These are phyloP conservation scores for Candida piceae DNA, from an alignment of 805 yeast species.

Conservation along the genomic window DNA sequence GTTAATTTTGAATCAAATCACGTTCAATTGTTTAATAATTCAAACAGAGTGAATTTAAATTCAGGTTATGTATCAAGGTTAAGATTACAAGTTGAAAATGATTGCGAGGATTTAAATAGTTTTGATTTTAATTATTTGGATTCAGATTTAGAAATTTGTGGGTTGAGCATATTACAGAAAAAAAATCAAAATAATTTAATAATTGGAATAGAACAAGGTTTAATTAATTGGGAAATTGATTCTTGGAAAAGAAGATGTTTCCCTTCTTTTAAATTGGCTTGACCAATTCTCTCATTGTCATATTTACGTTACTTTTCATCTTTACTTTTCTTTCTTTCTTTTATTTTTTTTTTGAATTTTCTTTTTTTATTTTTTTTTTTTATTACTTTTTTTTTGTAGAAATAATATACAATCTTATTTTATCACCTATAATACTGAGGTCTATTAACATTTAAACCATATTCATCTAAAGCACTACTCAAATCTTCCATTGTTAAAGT, in stretches of 20 bases:
- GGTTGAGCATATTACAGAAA: constrained; percentile 50
- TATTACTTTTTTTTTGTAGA: no score
- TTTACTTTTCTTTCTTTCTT: neutral
- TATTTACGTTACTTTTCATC: neutral
- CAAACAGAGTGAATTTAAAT: no score
- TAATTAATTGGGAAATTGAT: constrained; percentile 66
- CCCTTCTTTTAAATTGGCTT: constrained; percentile 48
- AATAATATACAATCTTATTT: neutral
- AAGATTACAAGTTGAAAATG: neutral
- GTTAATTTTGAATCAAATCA: constrained; percentile 4
- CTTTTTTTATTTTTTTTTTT: constrained; percentile 1
- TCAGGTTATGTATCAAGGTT: no score
- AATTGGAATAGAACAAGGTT: constrained; percentile 64
- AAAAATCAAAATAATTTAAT: constrained; percentile 41
- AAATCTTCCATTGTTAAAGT: constrained; percentile 91
- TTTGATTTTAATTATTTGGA: constrained; percentile 17
- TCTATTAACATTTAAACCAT: constrained; percentile 71
- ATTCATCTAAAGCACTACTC: constrained; percentile 88
- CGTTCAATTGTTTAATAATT: neutral
- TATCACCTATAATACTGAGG: constrained; percentile 87
- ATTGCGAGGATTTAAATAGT: neutral
- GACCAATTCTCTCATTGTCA: constrained; percentile 6
- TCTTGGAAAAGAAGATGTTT: constrained; percentile 58
- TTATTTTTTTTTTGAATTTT: neutral
- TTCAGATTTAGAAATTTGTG: constrained; percentile 44